phyloP scores from a whole-genome alignment of 371 early-diverging fungal genomes.

The Mucor sp. region DNA sequence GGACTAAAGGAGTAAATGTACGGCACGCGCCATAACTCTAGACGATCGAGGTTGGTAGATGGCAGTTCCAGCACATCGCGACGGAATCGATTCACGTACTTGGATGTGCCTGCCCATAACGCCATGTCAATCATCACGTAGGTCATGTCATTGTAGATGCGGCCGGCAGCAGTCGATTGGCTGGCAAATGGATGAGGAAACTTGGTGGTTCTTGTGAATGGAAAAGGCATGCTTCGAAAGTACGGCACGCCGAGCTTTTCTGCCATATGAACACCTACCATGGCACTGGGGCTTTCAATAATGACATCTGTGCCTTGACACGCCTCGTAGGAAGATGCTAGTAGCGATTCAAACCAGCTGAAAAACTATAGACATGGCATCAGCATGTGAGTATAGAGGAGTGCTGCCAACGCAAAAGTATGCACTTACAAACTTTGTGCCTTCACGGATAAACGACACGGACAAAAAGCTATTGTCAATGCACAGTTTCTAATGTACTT shows the following conservation, averaged over 20 bases:
- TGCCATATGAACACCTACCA: conserved; percentile 80
- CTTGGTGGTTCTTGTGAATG: conserved; percentile 74
- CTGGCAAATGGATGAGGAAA: conserved; percentile 86
- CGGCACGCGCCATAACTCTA: conserved; percentile 63
- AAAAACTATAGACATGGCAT: conserved; percentile 57
- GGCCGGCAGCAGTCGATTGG: conserved; percentile 56
- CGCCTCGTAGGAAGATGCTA: conserved; percentile 67
- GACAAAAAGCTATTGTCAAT: conserved; percentile 80
- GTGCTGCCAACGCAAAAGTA: too few relatives aligned
- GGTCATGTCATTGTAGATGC: conserved; percentile 80
- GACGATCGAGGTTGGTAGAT: conserved; percentile 51
- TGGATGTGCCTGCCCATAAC: conserved; percentile 68
- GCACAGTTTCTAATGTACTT: conserved; percentile 58
- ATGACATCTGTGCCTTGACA: conserved; percentile 75
- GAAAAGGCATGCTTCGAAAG: conserved; percentile 78
- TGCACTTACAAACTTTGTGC: conserved; percentile 50
- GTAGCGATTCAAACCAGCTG: conserved; percentile 72
- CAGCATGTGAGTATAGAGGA: too few relatives aligned
- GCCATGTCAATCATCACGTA: conserved; percentile 77
- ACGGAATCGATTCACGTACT: conserved; percentile 70
- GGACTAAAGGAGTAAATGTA: conserved; percentile 79
- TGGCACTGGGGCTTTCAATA: conserved; percentile 76
- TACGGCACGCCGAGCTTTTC: conserved; percentile 72
- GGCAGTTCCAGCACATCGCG: conserved; percentile 55
- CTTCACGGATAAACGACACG: conserved; percentile 70